Evolutionary conservation across 2,329 filamentous ascomycete species (phyloP), one percentile per base, ranked within the genome.

Genomic region (Cercospora sesami): DNA sequence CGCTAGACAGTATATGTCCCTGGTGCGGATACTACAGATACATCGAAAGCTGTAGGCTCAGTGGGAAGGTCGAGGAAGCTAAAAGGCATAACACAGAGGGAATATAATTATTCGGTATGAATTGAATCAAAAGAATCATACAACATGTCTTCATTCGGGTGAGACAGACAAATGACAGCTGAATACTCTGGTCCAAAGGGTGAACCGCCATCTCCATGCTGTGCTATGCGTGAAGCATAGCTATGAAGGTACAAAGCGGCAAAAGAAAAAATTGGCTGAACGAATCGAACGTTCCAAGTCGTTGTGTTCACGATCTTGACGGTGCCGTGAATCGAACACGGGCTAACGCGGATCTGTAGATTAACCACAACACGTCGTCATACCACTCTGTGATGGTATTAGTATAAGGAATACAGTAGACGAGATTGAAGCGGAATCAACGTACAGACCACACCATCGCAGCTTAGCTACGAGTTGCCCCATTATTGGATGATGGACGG

Each of bases 351-450:
- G 55, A 33, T 59, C 55, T 59, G 53, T 23, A 33, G 30, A 31
- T 18, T 59, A 9, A 59, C 55, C 55, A 59, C 55, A 59, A 59
- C 55, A 59, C 55, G 55, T 59, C 55, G 55, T 59, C 55, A 59
- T 59, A 59, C 55, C 55, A 59, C 55, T 53, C 26, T 30, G 18
- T 1, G 9, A 33, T 2, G 4, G 14, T 9, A 21, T 30, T 26
- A 58, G 55, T 4, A 55, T n/a, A 28, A 3, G 4, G 3, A 14
- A 8, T 16, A 55, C 16, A 28, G n/a, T n/a, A n/a, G 51, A 55
- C 21, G 51, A 23, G n/a, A 14, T 9, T 16, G 23, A 55, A 7
- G 51, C 12, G 21, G 21, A n/a, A 2, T 1, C 1, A 1, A 55
- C 21, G 1, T 30, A 4, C 26, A 57, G 53, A 57, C 53, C 53